Evolutionary conservation across 352 stramenopile genomes (phyloP), one percentile per base, ranked within the genome.

Genomic region (Pythium grandisporangium): DNA sequence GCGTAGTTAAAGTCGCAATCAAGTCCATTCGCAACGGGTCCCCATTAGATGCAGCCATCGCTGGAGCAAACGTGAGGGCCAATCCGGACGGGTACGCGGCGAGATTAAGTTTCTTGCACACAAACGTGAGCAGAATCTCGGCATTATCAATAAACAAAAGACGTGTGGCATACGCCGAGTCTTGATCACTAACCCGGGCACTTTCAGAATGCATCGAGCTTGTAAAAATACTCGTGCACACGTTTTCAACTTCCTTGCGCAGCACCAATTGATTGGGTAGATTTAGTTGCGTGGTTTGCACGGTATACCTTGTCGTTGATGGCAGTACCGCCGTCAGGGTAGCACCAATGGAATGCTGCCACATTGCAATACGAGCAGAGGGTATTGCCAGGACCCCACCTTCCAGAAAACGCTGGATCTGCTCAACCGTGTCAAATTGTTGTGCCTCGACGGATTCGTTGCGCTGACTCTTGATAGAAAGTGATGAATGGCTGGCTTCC

Each of bases 71-170:
- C 17, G 66, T 70, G 30, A 66, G 49, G 14, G 50, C 69, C 42
- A 87, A 58, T 1, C 68, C 71, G 1, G 59, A 30, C 4, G 48
- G 47, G 35, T 88, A 88, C 30, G 81, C 70, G 17, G 26, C 24
- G 13, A 83, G 51, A 14, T 55, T 35, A 13, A 88, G 61, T 12
- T 73, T 65, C 30, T 80, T 82, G 46, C 74, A 88, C 21, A 84
- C 19, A 37, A 79, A 63, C 19, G 72, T 83, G 21, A 88, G 16
- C 13, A 90, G 45, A 7, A 77, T 77, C 55, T 92, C 79, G 19
- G 74, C 70, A 30, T 60, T 78, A 48, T 92, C 75, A 30, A 88
- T 83, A 42, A 90, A 86, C 6, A 84, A 53, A 37, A 92, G 46
- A 5, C 71, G 70, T 10, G 68, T 52, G 19, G 63, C 67, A 37